Conservation (phyloP, 306 rosid species). For the Medicago ruthenica region DNA sequence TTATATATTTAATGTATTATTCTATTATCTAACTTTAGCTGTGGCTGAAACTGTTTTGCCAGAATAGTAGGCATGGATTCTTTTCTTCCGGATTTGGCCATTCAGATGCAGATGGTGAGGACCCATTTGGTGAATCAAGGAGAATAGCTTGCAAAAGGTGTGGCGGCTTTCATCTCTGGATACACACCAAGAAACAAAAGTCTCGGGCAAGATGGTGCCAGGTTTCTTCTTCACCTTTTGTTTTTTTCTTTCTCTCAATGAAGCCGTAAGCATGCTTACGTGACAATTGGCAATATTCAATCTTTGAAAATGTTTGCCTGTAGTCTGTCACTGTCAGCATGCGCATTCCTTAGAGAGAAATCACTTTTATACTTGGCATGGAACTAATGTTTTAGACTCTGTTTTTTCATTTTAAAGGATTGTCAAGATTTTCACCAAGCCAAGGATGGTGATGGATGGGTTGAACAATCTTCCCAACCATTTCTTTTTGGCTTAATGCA, state of each 20-base stretch:
- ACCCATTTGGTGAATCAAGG: constrained; percentile 78
- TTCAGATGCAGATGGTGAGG: constrained; percentile 75
- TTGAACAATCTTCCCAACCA: constrained; percentile 94
- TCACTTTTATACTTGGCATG: constrained; percentile 16
- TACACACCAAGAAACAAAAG: constrained; percentile 80
- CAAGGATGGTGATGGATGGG: constrained; percentile 99
- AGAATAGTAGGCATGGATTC: constrained; percentile 79
- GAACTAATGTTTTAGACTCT: constrained; percentile 41
- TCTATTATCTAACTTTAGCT: constrained; percentile 47
- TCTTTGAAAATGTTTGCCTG: constrained; percentile 27
- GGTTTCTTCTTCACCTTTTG: constrained; percentile 58
- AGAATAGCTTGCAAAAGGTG: constrained; percentile 89
- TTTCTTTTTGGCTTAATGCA: constrained; percentile 89
- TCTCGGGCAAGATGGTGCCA: constrained; percentile 98
- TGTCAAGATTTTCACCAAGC: constrained; percentile 98
- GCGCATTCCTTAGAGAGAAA: constrained; percentile 22
- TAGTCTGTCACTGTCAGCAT: constrained; percentile 15
- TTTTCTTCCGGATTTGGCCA: constrained; percentile 70
- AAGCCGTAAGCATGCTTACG: constrained; percentile 36
- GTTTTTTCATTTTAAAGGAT: constrained; percentile 62
- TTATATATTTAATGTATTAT: background rate
- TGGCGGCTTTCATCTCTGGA: constrained; percentile 81
- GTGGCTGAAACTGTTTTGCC: constrained; percentile 49
- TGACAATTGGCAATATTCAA: constrained; percentile 17
- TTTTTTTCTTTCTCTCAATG: background rate